These are phyloP conservation scores for Aurinia saxatilis DNA, from an alignment of 345 rosid genomes.

Conservation along the genomic window DNA sequence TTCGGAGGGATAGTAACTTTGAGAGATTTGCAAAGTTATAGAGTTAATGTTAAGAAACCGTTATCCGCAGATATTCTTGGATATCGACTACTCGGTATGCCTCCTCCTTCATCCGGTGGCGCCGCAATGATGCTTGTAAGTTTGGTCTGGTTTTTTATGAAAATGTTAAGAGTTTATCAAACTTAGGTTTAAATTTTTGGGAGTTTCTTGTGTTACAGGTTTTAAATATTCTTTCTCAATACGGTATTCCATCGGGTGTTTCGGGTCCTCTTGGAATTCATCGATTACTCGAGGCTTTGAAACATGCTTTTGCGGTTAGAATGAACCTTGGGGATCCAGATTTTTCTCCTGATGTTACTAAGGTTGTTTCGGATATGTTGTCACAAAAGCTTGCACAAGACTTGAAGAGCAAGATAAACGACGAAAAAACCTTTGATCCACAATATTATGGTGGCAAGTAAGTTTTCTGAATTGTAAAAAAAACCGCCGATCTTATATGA, in stretches of 20 bases:
- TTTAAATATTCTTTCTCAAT: constrained; percentile 41
- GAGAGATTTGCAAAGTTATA: constrained; percentile 41
- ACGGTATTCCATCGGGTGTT: constrained; percentile 27
- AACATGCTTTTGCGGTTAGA: constrained; percentile 46
- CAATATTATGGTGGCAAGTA: constrained; percentile 40
- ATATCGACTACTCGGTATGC: constrained; percentile 44
- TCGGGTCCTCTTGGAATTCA: constrained; percentile 37
- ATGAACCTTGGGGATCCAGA: constrained; percentile 62
- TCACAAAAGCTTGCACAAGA: constrained; percentile 34
- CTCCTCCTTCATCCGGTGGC: constrained; percentile 56
- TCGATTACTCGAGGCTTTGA: constrained; percentile 42
- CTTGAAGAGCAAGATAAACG: constrained; percentile 34
- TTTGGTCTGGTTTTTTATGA: not conserved
- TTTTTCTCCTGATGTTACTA: constrained; percentile 18
- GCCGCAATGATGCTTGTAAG: constrained; percentile 38
- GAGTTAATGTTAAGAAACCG: constrained; percentile 38
- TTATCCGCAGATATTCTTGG: constrained; percentile 34
- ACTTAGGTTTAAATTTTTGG: not conserved
- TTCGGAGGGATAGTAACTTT: constrained; percentile 53
- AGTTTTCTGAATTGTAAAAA: not conserved
- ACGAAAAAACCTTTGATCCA: constrained; percentile 40
- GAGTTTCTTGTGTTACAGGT: constrained; percentile 28
- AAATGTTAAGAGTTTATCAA: too few species aligned
- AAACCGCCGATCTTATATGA: too few species aligned
- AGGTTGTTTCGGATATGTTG: constrained; percentile 41